Percentiles rank a stretch among this genome's conserved stretches.
phyloP scores from a whole-genome alignment of 805 yeast species.

The Metschnikowia arizonensis region DNA sequence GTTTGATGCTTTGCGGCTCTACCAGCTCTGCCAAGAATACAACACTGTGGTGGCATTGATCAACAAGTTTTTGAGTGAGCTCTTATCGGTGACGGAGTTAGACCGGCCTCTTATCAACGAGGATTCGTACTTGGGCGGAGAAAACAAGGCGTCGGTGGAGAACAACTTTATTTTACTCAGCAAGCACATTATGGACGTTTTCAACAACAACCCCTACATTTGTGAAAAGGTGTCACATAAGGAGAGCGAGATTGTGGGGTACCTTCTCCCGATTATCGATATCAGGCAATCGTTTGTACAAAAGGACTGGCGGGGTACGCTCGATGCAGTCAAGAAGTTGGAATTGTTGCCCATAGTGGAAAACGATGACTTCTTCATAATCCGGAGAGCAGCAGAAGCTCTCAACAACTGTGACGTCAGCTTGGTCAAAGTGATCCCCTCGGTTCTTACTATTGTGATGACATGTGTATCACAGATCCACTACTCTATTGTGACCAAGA shows the following conservation, averaged over 20 bases:
- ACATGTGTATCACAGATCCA: constrained; percentile 61
- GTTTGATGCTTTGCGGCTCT: constrained; percentile 78
- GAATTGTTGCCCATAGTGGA: constrained; percentile 60
- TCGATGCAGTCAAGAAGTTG: constrained; percentile 53
- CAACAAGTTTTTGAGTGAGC: constrained; percentile 74
- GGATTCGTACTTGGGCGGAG: constrained; percentile 34
- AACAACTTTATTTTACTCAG: constrained; percentile 47
- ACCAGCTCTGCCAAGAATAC: constrained; percentile 84
- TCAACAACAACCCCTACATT: constrained; percentile 56
- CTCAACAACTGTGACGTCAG: constrained; percentile 58
- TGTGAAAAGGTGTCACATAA: constrained; percentile 49
- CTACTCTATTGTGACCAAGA: constrained; percentile 39
- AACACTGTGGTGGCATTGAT: constrained; percentile 73
- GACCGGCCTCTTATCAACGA: constrained; percentile 50
- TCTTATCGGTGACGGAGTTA: constrained; percentile 65
- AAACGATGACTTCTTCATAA: constrained; percentile 49
- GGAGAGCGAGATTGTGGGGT: constrained; percentile 61
- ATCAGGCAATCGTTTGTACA: constrained; percentile 58
- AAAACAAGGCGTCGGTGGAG: constrained; percentile 37
- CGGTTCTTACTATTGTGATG: constrained; percentile 76
- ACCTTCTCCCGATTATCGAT: constrained; percentile 61
- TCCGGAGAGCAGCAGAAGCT: constrained; percentile 62
- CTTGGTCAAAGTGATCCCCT: constrained; percentile 75
- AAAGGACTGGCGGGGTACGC: constrained; percentile 55
- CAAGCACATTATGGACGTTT: constrained; percentile 40